A percentile compares a stretch with the other conserved stretches of the same genome.
These are phyloP conservation scores for Fusarium sp. DNA, from an alignment of 2,329 filamentous ascomycete species.

Conservation along the genomic window DNA sequence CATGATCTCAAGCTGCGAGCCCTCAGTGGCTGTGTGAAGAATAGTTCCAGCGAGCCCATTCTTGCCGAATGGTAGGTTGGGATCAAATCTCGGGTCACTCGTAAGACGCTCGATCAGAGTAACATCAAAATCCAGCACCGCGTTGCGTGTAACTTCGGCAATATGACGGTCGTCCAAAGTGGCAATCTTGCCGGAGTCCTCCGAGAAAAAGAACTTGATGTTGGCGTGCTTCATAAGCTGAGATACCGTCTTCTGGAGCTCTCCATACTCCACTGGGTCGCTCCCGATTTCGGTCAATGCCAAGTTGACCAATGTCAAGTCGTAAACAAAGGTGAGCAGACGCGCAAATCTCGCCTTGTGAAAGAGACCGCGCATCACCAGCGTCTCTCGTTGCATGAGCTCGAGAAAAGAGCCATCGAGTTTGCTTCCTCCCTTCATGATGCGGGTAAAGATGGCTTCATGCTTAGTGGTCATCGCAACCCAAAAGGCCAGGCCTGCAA, in stretches of 20 bases:
- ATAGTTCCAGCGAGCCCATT: slow-evolving; percentile 40
- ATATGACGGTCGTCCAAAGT: slow-evolving; percentile 37
- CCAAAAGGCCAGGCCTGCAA: slow-evolving; percentile 45
- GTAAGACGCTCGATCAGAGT: slow-evolving; percentile 44
- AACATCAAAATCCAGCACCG: slow-evolving; percentile 43
- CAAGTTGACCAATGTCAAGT: slow-evolving; percentile 36
- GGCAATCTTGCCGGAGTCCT: slow-evolving; percentile 2
- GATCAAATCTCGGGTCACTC: slow-evolving; percentile 48
- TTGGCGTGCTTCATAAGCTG: slow-evolving; percentile 29
- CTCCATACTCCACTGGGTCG: slow-evolving; percentile 13
- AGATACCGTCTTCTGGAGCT: slow-evolving; percentile 25
- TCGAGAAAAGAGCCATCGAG: slow-evolving; percentile 34
- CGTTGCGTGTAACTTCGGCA: slow-evolving; percentile 34
- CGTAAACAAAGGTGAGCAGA: slow-evolving; percentile 41
- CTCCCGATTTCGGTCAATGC: slow-evolving; percentile 22
- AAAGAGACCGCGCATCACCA: slow-evolving; percentile 20
- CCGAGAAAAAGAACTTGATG: slow-evolving; percentile 24
- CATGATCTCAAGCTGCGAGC: slow-evolving; percentile 42
- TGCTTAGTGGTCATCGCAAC: slow-evolving; percentile 37
- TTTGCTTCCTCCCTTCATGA: slow-evolving; percentile 25
- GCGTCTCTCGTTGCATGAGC: slow-evolving; percentile 23
- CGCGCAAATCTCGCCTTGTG: slow-evolving; percentile 31
- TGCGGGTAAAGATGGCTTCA: slow-evolving; percentile 40
- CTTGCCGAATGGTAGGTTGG: slow-evolving; percentile 36
- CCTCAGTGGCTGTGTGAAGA: slow-evolving; percentile 48